Evolutionary conservation across 805 yeast species (phyloP).

Genomic region (Lachancea dasiensis): DNA sequence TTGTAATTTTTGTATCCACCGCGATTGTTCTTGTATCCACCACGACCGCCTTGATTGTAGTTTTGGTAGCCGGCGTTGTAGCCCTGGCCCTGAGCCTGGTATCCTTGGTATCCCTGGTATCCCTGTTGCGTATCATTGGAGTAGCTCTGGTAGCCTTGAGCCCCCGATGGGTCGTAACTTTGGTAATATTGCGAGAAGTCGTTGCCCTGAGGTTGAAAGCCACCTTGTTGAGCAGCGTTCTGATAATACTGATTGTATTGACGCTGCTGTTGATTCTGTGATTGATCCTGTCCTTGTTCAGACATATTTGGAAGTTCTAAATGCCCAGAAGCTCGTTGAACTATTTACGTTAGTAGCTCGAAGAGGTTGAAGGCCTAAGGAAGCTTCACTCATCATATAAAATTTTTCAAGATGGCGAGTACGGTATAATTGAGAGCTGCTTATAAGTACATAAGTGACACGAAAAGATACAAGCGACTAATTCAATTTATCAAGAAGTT

Average conservation of each 20-base stretch:
- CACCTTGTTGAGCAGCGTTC: slow-evolving; percentile 19
- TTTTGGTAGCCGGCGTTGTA: slow-evolving; percentile 19
- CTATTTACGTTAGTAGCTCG: background rate
- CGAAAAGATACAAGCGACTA: too few relatives aligned
- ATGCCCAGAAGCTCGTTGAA: background rate
- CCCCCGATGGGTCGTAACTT: slow-evolving; percentile 22
- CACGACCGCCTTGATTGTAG: slow-evolving; percentile 10
- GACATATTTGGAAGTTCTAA: slow-evolving; percentile 6
- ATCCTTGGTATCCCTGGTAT: slow-evolving; percentile 23
- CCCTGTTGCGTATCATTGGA: too few relatives aligned
- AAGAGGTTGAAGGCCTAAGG: background rate
- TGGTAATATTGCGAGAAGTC: slow-evolving; percentile 22
- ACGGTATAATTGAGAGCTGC: too few relatives aligned
- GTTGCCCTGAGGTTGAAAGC: slow-evolving; percentile 17
- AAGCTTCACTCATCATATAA: background rate
- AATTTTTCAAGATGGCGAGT: background rate
- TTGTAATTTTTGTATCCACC: slow-evolving; percentile 17
- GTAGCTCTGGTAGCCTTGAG: slow-evolving; percentile 22
- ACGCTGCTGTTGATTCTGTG: slow-evolving; percentile 22
- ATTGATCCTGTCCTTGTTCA: slow-evolving; percentile 26
- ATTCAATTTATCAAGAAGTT: too few relatives aligned
- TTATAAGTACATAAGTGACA: too few relatives aligned
- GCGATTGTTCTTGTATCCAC: slow-evolving; percentile 12
- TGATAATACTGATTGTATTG: slow-evolving; percentile 26
- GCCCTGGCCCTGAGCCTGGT: slow-evolving; percentile 22